A percentile compares a stretch with the other conserved stretches of the same genome.
These are phyloP conservation scores for Leishmania braziliensis DNA, from an alignment of 208 protist species.

Conservation along the genomic window DNA sequence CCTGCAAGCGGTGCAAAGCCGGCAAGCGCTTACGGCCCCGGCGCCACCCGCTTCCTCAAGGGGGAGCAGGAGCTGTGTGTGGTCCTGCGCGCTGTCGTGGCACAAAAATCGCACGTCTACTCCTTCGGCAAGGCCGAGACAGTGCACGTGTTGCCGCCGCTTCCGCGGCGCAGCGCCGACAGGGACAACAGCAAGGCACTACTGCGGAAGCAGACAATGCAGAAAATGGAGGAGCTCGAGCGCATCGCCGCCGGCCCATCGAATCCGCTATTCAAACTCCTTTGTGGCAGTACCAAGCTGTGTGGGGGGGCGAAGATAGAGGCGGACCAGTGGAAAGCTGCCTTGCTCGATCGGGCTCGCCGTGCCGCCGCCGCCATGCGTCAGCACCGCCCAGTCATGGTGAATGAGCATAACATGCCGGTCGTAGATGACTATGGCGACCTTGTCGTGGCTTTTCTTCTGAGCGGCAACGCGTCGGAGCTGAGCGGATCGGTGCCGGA, in stretches of 20 bases:
- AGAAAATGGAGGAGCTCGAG: conserved; percentile 16
- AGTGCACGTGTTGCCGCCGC: conserved; percentile 80
- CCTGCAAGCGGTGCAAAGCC: conserved; percentile 10
- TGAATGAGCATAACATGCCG: conserved; percentile 34
- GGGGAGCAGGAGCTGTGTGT: conserved; percentile 62
- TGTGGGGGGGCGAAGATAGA: conserved; percentile 19
- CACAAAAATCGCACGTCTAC: conserved; percentile 70
- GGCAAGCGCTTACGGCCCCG: conserved; percentile 22
- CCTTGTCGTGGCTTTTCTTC: conserved; percentile 72
- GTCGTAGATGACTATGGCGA: conserved; percentile 70
- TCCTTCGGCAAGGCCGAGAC: conserved; percentile 71
- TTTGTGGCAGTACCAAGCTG: conserved; percentile 12
- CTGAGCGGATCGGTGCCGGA: conserved; percentile 63
- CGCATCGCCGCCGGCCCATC: conserved; percentile 8
- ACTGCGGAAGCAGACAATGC: conserved; percentile 19
- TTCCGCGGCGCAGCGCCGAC: conserved; percentile 34
- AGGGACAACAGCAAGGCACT: conserved; percentile 11
- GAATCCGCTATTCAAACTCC: conserved; percentile 36
- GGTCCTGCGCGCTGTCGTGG: conserved; percentile 73
- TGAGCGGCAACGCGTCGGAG: conserved; percentile 55
- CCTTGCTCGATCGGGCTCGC: conserved; percentile 28
- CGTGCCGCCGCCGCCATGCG: conserved; percentile 17
- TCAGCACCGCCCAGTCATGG: conserved; percentile 16
- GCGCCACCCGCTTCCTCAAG: conserved; percentile 24
- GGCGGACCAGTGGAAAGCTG: conserved; percentile 19